Evolutionary conservation across 2,329 filamentous ascomycete genomes (phyloP).

Genomic region (Aspergillus piperis): DNA sequence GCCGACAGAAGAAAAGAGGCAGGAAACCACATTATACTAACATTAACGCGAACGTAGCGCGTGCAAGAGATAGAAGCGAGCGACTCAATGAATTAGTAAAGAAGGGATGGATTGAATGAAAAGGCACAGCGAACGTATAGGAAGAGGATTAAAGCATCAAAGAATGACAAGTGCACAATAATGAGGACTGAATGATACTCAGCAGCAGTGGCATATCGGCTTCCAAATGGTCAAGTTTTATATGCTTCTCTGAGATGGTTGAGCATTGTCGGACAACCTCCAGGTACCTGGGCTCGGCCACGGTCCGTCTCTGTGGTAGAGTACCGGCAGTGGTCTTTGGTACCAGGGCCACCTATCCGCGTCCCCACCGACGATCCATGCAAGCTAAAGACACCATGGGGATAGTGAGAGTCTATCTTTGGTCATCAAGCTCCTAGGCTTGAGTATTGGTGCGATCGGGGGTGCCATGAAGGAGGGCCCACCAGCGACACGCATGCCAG

Average conservation of each 20-base stretch:
- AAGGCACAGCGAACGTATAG: no score
- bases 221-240: neutral
- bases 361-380: neutral
- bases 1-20: neutral
- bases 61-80: neutral
- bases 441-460: neutral
- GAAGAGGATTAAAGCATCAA: neutral
- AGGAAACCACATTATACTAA: neutral
- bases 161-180: neutral
- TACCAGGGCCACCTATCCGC: neutral
- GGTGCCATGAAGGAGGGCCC: neutral
- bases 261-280: no score
- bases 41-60: neutral
- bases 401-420: neutral
- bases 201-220: no score
- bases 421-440: neutral
- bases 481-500: neutral
- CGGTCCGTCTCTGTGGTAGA: neutral
- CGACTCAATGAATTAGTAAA: neutral
- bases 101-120: neutral
- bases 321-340: neutral
- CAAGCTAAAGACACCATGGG: neutral
- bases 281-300: neutral
- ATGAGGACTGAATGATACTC: neutral
- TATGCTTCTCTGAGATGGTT: neutral